Percentiles rank a stretch among this genome's conserved stretches.
Evolutionary conservation across 345 rosid genomes (phyloP).

Genomic region (Pistacia atlantica): DNA sequence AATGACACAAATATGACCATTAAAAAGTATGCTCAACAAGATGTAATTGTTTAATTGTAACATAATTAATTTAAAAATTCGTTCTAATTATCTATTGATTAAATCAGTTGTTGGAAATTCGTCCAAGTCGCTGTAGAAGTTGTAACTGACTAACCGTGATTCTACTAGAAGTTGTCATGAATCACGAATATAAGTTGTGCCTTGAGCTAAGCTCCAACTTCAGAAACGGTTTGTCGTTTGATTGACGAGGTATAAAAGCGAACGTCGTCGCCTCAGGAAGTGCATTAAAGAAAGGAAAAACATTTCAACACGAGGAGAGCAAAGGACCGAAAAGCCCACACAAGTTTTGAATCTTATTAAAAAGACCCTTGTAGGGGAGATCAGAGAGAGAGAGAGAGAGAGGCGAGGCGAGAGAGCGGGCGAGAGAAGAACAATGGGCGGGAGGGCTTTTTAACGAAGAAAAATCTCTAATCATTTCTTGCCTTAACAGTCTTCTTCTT

Average conservation of each 20-base stretch:
- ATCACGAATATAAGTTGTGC: no score
- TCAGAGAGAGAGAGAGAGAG: background rate
- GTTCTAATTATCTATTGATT: no score
- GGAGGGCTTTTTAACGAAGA: background rate
- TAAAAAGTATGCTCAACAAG: no score
- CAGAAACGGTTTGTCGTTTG: background rate
- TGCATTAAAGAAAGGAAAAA: no score
- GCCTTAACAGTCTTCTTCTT: background rate
- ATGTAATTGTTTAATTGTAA: no score
- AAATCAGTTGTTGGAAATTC: no score
- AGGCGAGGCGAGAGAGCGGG: background rate
- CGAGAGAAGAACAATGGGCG: constrained; percentile 20
- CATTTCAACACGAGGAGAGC: background rate
- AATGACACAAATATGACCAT: no score
- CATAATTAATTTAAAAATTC: no score
- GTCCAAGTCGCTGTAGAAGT: no score
- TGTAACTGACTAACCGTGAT: no score
- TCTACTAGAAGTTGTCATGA: no score
- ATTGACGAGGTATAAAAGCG: background rate
- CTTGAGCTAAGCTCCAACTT: no score
- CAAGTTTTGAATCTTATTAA: background rate
- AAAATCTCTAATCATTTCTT: background rate
- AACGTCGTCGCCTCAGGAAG: background rate
- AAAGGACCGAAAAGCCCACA: background rate
- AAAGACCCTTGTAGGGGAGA: background rate